phyloP scores from a whole-genome alignment of 768 basidiomycete species.

The Chiua virens region DNA sequence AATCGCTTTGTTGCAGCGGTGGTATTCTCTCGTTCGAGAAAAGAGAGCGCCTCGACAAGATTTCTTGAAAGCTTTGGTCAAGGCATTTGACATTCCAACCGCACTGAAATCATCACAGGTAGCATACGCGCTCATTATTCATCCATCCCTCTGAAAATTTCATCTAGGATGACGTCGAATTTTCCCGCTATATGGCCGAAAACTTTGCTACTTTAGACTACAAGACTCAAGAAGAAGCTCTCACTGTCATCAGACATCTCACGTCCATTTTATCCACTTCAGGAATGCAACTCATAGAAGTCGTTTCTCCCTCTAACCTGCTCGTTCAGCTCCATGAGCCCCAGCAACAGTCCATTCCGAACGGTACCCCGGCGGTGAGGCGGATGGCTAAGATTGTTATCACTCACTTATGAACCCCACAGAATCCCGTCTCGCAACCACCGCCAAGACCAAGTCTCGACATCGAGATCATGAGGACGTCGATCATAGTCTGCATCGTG shows the following conservation, averaged over 20 bases:
- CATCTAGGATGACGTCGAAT: conserved; percentile 74
- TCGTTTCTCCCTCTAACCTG: conserved; percentile 68
- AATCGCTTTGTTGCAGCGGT: conserved; percentile 77
- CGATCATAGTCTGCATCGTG: conserved; percentile 78
- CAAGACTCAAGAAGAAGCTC: conserved; percentile 91
- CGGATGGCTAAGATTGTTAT: not conserved
- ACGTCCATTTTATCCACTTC: conserved; percentile 74
- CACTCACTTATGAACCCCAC: not conserved
- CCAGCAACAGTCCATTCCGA: conserved; percentile 3
- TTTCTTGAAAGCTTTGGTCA: conserved; percentile 79
- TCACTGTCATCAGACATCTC: conserved; percentile 80
- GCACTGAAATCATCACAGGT: conserved; percentile 60
- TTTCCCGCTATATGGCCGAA: conserved; percentile 91
- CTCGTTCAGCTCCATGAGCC: conserved; percentile 56
- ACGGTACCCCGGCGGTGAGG: conserved; percentile 8
- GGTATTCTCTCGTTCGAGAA: conserved; percentile 91
- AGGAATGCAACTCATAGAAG: conserved; percentile 80
- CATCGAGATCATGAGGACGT: conserved; percentile 52
- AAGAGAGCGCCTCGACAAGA: conserved; percentile 86
- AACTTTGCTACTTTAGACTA: conserved; percentile 92
- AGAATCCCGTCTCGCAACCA: conserved; percentile 3
- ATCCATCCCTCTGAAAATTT: not conserved
- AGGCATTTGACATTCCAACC: conserved; percentile 76
- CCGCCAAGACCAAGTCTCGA: conserved; percentile 8
- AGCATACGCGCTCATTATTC: not conserved